Conservation (phyloP, 805 yeast species). For the Wickerhamomyces ciferrii region DNA sequence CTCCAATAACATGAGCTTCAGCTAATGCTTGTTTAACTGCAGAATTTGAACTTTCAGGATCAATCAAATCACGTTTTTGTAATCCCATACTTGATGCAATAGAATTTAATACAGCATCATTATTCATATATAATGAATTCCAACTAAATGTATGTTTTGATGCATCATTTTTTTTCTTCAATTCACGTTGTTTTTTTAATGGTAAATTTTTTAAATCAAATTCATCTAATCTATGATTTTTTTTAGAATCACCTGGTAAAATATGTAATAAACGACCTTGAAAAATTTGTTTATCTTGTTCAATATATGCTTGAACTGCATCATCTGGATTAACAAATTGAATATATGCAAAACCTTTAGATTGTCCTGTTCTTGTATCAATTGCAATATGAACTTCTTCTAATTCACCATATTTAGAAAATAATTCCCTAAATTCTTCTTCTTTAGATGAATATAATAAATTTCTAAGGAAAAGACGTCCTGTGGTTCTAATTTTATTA, state of each 20-base stretch:
- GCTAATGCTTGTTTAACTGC: conserved; percentile 97
- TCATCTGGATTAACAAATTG: conserved; percentile 62
- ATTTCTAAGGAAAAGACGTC: conserved; percentile 85
- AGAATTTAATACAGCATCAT: conserved; percentile 86
- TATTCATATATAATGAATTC: conserved; percentile 90
- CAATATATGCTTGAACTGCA: conserved; percentile 71
- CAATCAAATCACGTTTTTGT: conserved; percentile 75
- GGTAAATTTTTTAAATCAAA: conserved; percentile 89
- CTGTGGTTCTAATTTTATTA: conserved; percentile 56
- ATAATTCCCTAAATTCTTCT: conserved; percentile 65
- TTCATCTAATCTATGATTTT: conserved; percentile 81
- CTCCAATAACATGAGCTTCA: conserved; percentile 92
- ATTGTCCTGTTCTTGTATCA: conserved; percentile 83
- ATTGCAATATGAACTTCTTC: conserved; percentile 91
- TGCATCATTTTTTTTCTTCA: conserved; percentile 81
- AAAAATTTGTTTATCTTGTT: conserved; percentile 81
- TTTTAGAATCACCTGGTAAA: conserved; percentile 78
- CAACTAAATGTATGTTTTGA: conserved; percentile 85
- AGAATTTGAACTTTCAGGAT: conserved; percentile 79
- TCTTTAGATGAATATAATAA: conserved; percentile 77
- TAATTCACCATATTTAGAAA: conserved; percentile 61
- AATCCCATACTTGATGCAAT: conserved; percentile 84
- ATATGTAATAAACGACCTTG: conserved; percentile 93
- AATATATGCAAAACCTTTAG: conserved; percentile 90
- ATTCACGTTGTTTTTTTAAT: conserved; percentile 81